Evolutionary conservation across 2,329 filamentous ascomycete genomes (phyloP).

Genomic region (Fusarium globosum): DNA sequence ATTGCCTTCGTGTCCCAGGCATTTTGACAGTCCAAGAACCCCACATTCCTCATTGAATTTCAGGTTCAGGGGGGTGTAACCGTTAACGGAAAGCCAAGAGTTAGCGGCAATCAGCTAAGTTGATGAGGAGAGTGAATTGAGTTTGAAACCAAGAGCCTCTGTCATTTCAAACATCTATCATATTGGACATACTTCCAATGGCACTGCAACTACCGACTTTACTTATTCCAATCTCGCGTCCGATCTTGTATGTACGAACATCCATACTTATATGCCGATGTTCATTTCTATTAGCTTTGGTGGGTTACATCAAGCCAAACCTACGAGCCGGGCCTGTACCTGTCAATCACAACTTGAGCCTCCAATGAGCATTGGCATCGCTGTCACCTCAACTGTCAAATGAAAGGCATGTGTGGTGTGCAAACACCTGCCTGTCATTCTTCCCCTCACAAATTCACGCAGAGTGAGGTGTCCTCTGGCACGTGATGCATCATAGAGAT

Average conservation of each 20-base stretch:
- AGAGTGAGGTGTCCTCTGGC: background rate
- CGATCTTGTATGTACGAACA: background rate
- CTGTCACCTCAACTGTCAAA: constrained; percentile 3
- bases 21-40: background rate
- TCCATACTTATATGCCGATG: background rate
- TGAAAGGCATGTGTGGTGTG: background rate
- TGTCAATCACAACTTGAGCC: background rate
- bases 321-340: constrained; percentile 3
- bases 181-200: background rate
- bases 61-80: constrained; percentile 21
- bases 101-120: background rate
- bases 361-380: constrained; percentile 12
- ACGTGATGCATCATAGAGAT: background rate
- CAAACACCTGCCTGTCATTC: background rate
- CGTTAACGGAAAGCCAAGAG: background rate
- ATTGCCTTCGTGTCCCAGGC: background rate
- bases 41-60: constrained; percentile 27
- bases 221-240: background rate
- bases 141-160: background rate
- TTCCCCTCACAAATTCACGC: background rate
- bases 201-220: background rate
- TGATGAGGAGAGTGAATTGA: background rate
- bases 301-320: constrained; percentile 18
- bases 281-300: background rate
- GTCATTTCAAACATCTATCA: background rate